A percentile compares a stretch with the other conserved stretches of the same genome.
Evolutionary conservation across 2,329 filamentous ascomycete genomes (phyloP).

Genomic region (Mollisiaceae sp.): DNA sequence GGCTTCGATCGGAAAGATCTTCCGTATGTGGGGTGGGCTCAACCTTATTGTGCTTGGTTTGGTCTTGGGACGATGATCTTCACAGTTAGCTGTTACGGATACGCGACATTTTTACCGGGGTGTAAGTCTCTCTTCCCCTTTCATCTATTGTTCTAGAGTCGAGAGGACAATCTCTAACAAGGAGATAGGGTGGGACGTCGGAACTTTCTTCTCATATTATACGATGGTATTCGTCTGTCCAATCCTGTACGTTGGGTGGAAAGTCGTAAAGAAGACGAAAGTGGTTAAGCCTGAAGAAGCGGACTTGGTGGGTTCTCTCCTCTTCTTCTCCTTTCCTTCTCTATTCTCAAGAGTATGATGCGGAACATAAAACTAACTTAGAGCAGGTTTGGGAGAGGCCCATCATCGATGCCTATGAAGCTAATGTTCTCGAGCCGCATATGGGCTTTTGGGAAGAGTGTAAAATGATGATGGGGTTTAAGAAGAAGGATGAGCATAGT

Average conservation of each 20-base stretch:
- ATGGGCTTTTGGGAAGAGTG: constrained; percentile 34
- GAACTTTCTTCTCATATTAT: constrained; percentile 73
- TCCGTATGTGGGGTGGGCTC: constrained; percentile 63
- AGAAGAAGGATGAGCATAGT: constrained; percentile 25
- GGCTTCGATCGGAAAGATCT: constrained; percentile 67
- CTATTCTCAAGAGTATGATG: neutral
- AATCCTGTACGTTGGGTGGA: constrained; percentile 70
- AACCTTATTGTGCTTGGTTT: constrained; percentile 69
- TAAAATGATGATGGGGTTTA: constrained; percentile 33
- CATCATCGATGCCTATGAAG: constrained; percentile 37
- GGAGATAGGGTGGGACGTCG: constrained; percentile 62
- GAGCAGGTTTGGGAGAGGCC: constrained; percentile 34
- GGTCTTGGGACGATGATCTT: constrained; percentile 65
- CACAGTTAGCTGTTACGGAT: constrained; percentile 76
- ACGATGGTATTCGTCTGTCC: constrained; percentile 66
- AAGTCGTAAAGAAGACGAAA: constrained; percentile 67
- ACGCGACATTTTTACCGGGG: constrained; percentile 72
- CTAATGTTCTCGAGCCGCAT: constrained; percentile 26
- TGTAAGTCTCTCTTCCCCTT: constrained; percentile 20
- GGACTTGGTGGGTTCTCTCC: constrained; percentile 49
- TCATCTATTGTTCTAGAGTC: neutral
- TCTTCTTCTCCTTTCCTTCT: neutral
- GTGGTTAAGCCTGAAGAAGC: constrained; percentile 52
- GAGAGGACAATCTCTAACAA: neutral
- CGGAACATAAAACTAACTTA: neutral